These are phyloP conservation scores for Daedaleopsis nitida DNA, from an alignment of 768 basidiomycete genomes.

Conservation along the genomic window DNA sequence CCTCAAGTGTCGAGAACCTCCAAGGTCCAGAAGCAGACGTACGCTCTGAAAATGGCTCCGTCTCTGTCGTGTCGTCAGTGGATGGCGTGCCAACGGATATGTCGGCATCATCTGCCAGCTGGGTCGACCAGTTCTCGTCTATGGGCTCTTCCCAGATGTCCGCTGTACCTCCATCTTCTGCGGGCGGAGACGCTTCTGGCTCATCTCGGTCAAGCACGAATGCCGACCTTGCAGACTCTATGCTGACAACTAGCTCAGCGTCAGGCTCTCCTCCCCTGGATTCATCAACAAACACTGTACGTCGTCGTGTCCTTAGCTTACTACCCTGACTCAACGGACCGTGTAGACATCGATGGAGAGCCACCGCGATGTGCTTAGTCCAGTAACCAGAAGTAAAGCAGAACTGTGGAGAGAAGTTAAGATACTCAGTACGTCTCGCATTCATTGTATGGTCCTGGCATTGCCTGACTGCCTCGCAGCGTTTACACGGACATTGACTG, in stretches of 20 bases:
- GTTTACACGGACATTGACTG: constrained; percentile 84
- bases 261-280: constrained; percentile 28
- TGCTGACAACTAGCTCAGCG: constrained; percentile 40
- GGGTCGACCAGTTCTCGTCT: constrained; percentile 44
- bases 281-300: constrained; percentile 17
- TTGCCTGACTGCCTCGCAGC: constrained; percentile 45
- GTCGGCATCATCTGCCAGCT: constrained; percentile 41
- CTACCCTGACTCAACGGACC: neutral
- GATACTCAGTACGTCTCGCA: constrained; percentile 61
- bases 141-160: constrained; percentile 23
- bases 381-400: constrained; percentile 55
- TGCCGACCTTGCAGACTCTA: constrained; percentile 40
- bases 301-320: constrained; percentile 9
- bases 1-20: constrained; percentile 39
- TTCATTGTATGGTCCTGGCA: neutral
- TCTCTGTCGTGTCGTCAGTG: constrained; percentile 43
- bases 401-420: constrained; percentile 95
- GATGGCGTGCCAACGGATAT: constrained; percentile 35
- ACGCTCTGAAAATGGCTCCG: constrained; percentile 46
- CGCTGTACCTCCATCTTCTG: neutral
- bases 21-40: constrained; percentile 34
- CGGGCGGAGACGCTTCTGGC: neutral
- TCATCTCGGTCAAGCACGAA: constrained; percentile 10
- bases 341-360: constrained; percentile 32
- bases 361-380: constrained; percentile 7